phyloP scores from a whole-genome alignment of 2,329 filamentous ascomycete species.

The Dryadomyces quercus-mongolicae region DNA sequence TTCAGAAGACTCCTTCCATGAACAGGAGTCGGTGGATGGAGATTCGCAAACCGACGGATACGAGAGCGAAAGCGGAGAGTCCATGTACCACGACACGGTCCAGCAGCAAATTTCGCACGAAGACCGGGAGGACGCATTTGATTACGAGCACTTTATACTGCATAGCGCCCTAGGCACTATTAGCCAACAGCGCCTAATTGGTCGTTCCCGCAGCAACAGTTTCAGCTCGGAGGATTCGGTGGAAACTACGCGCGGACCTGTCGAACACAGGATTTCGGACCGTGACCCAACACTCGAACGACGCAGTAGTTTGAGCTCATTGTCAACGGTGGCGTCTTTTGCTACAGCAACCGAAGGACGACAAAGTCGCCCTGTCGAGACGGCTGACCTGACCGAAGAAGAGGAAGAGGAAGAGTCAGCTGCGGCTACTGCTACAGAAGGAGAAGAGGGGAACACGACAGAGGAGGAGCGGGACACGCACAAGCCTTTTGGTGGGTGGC shows the following conservation, averaged over 20 bases:
- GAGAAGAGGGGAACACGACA: neutral
- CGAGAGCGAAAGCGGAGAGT: constrained; percentile 51
- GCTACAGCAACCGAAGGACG: constrained; percentile 38
- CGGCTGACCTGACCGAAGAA: neutral
- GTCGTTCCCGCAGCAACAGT: constrained; percentile 37
- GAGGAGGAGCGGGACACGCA: neutral
- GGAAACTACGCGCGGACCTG: constrained; percentile 45
- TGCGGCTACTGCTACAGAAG: neutral
- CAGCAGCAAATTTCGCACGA: constrained; percentile 65
- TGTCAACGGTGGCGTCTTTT: constrained; percentile 32
- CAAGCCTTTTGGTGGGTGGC: neutral
- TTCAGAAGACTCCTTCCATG: too few relatives aligned
- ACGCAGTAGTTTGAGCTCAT: constrained; percentile 13
- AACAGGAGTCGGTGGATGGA: neutral
- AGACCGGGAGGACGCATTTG: constrained; percentile 87
- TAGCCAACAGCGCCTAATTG: constrained; percentile 36
- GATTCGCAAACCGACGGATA: constrained; percentile 22
- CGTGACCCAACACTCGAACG: neutral
- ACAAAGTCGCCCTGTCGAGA: neutral
- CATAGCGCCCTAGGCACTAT: constrained; percentile 83
- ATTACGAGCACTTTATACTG: constrained; percentile 92
- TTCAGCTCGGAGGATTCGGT: constrained; percentile 48
- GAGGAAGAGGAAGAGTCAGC: neutral
- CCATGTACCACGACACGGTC: constrained; percentile 49
- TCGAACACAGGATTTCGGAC: neutral